A percentile compares a stretch with the other conserved stretches of the same genome.
Conservation (phyloP, 768 basidiomycete genomes). For the Cyclocybe aegerita region DNA sequence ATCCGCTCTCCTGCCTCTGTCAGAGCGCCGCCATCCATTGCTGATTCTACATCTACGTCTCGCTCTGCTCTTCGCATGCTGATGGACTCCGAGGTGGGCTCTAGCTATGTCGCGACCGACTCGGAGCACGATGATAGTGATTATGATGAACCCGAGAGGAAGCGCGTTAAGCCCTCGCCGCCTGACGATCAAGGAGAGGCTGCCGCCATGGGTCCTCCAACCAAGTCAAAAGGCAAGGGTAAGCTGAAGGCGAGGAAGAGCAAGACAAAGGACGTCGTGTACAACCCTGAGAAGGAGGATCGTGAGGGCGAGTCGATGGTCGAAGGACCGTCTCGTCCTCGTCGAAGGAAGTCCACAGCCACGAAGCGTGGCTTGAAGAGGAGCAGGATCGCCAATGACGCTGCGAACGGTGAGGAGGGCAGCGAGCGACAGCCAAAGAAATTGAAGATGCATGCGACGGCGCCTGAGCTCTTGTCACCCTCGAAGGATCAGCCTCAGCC, state of each 20-base stretch:
- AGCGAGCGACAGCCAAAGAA: slow-evolving; percentile 34
- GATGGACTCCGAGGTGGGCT: slow-evolving; percentile 18
- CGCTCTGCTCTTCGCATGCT: slow-evolving; percentile 19
- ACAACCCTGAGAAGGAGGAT: slow-evolving; percentile 32
- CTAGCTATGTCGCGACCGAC: slow-evolving; percentile 20
- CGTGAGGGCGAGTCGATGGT: slow-evolving; percentile 26
- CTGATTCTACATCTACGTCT: slow-evolving; percentile 30
- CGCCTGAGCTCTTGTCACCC: slow-evolving; percentile 3
- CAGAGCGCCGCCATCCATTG: slow-evolving; percentile 22
- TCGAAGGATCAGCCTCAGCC: not conserved
- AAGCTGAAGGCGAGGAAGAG: slow-evolving; percentile 17
- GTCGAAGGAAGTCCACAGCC: slow-evolving; percentile 18
- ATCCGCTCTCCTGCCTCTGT: slow-evolving; percentile 22
- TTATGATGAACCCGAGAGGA: slow-evolving; percentile 21
- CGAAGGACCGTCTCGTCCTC: slow-evolving; percentile 12
- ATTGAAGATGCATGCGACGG: slow-evolving; percentile 25
- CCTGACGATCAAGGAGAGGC: slow-evolving; percentile 17
- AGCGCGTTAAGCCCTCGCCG: slow-evolving; percentile 24
- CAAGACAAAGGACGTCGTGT: slow-evolving; percentile 34
- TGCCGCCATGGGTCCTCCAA: slow-evolving; percentile 13
- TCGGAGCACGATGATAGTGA: slow-evolving; percentile 27
- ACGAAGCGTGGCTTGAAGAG: slow-evolving; percentile 35
- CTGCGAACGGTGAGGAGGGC: slow-evolving; percentile 17
- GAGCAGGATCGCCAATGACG: slow-evolving; percentile 28
- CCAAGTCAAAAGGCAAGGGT: slow-evolving; percentile 15